phyloP scores from a whole-genome alignment of 306 rosid genomes.

The Cicer judaicum region DNA sequence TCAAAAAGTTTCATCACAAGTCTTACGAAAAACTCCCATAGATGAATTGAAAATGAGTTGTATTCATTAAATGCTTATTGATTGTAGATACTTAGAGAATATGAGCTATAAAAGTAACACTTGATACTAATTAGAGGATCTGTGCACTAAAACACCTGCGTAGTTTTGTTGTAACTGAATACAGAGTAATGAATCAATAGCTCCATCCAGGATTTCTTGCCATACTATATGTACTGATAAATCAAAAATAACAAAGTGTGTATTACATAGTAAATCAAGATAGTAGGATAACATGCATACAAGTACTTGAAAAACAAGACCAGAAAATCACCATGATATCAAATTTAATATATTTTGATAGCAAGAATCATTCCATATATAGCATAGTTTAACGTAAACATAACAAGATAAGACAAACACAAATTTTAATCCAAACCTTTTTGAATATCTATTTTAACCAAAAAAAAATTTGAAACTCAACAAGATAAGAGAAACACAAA shows the following conservation, averaged over 20 bases:
- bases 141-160: slow-evolving; percentile 2
- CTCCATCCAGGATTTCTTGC: slow-evolving; percentile 1
- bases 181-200: background rate
- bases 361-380: no score
- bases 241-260: slow-evolving; percentile 31
- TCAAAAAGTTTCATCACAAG: background rate
- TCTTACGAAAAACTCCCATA: slow-evolving; percentile 13
- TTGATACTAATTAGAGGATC: background rate
- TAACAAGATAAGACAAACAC: no score
- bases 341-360: no score
- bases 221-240: slow-evolving; percentile 37
- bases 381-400: no score
- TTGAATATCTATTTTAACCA: no score
- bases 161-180: background rate
- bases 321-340: no score
- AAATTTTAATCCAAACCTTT: no score
- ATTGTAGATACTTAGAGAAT: background rate
- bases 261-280: background rate
- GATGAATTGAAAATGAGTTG: slow-evolving; percentile 21
- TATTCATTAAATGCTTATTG: slow-evolving; percentile 25
- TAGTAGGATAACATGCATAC: no score
- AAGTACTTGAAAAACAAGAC: no score
- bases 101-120: slow-evolving; percentile 1
- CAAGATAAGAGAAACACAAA: no score
- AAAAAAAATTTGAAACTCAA: no score